A percentile compares a stretch with the other conserved stretches of the same genome.
Conservation (phyloP, 176 grass and related monocot genomes). For the Aegilops sharonensis region DNA sequence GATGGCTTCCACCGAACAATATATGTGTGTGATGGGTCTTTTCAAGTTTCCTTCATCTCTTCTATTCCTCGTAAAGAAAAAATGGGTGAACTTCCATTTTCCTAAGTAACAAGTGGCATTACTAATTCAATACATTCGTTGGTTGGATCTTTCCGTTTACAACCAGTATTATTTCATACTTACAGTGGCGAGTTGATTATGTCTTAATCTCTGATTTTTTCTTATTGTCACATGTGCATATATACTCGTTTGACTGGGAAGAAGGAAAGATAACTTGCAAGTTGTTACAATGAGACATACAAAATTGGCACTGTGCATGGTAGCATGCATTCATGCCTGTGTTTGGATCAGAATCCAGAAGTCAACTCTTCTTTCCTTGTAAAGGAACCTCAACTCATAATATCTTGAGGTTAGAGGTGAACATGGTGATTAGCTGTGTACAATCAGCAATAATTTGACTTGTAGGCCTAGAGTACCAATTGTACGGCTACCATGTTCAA, state of each 20-base stretch:
- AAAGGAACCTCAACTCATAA: neutral
- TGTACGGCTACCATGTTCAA: constrained; percentile 27
- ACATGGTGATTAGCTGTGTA: constrained; percentile 21
- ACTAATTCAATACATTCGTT: neutral
- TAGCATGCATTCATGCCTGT: constrained; percentile 12
- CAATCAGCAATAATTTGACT: neutral
- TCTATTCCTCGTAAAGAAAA: neutral
- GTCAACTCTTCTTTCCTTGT: constrained; percentile 6
- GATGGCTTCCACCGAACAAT: neutral
- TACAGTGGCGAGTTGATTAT: neutral
- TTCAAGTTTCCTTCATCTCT: constrained; percentile 7
- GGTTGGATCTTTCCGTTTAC: neutral
- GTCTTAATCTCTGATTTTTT: constrained; percentile 1
- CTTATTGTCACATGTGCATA: neutral
- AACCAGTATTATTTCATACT: neutral
- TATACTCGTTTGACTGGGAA: constrained; percentile 16
- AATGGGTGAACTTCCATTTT: no score
- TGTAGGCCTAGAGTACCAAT: constrained; percentile 1
- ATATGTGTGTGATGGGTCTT: neutral
- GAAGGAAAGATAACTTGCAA: neutral
- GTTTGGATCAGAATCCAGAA: constrained; percentile 34
- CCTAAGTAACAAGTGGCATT: neutral
- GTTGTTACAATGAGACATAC: neutral
- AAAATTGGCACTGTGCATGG: constrained; percentile 2
- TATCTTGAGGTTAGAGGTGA: constrained; percentile 7